Evolutionary conservation across 1,284 basidiomycete species (phyloP), one percentile per base, ranked within the genome.

Genomic region (Kwoniella shivajii): DNA sequence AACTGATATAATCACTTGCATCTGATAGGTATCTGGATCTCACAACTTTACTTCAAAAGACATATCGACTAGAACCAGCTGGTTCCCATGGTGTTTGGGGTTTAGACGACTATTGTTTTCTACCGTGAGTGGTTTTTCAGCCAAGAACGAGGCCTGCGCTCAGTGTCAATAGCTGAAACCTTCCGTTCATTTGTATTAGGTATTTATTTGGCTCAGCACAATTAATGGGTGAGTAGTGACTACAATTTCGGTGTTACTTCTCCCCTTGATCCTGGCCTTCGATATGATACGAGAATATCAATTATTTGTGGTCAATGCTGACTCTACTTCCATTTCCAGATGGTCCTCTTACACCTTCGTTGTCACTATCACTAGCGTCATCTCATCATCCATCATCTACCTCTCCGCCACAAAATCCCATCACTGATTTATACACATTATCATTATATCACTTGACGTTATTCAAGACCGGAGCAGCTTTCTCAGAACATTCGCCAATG

Each of bases 61-160:
- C 86, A 24, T 99, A 98, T 74, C 85, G 83, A 43, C 85, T 99
- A 6, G 95, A 99, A 77, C 95, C 96, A 3, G 95, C 95, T 0
- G 95, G 95, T 2, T 93, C 90, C 61, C 96, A 99, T 71, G 95
- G 95, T 7, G 95, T 98, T 0, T 99, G 95, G 95, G 95, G 95
- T 0, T 80, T 99, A 33, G 93, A 99, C 73, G 96, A 99, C 74
- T 96, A 89, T 61, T 86, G 84, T 51, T 96, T 96, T 78, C 80
- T 96, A 24, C 87, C 88, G 24, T 72, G 16, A 60, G 69, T 60
- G 33, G 16, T 7, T 34, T 16, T 9, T 9, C 33, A 34, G 33
- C 33, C 16, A 34, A 34, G 33, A 7, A 20, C 10, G 37, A 38
- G n/a, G 22, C 9, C 10, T 11, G 4, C 7, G n/a, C n/a, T 20